Evolutionary conservation across 2,329 filamentous ascomycete species (phyloP).

Genomic region (Cladosporium halotolerans): DNA sequence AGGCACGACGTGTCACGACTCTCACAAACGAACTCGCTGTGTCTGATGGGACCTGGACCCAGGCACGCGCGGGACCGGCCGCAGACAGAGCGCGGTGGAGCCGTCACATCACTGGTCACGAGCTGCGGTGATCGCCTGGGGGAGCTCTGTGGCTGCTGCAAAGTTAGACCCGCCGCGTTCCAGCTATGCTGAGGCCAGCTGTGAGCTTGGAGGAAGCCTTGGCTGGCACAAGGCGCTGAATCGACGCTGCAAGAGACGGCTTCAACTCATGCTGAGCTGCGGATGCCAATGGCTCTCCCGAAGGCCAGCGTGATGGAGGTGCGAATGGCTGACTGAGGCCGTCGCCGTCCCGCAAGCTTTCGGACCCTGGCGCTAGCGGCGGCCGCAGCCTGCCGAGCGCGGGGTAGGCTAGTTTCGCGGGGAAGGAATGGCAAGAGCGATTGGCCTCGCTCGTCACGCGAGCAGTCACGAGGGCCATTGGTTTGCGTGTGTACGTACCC

Average conservation of each 20-base stretch:
- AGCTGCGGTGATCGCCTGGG: constrained; percentile 7
- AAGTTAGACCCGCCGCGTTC: constrained; percentile 1
- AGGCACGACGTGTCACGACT: too few species aligned
- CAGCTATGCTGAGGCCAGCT: too few species aligned
- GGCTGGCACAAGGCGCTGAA: background rate
- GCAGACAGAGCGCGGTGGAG: background rate
- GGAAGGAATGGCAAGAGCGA: background rate
- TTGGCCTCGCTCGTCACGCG: background rate
- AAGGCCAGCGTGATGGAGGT: too few species aligned
- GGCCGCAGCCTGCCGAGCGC: background rate
- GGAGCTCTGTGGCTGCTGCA: constrained; percentile 1
- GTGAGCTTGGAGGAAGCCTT: too few species aligned
- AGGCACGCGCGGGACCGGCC: background rate
- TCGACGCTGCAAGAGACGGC: constrained; percentile 8
- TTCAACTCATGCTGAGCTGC: background rate
- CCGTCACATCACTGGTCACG: background rate
- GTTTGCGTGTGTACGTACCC: background rate
- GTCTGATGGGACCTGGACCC: background rate
- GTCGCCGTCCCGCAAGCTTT: background rate
- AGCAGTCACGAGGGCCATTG: background rate
- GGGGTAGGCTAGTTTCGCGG: background rate
- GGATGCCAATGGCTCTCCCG: too few species aligned
- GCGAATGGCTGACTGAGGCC: too few species aligned
- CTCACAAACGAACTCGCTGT: too few species aligned
- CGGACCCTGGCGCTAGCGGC: background rate